A percentile compares a stretch with the other conserved stretches of the same genome.
Conservation (phyloP, 129 eudicot genomes). For the Rutidosis leptorrhynchoides region DNA sequence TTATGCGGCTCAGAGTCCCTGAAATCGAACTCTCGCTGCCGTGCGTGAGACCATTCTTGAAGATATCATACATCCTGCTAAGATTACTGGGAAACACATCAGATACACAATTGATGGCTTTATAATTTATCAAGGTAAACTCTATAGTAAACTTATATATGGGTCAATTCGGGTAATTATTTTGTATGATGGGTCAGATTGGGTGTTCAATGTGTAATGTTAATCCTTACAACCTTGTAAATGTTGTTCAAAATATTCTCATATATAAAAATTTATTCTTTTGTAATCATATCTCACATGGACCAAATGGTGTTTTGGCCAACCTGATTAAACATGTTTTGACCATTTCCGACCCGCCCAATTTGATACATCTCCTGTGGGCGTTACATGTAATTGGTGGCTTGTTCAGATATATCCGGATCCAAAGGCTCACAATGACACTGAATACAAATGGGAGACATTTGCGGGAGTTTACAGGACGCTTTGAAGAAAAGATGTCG, state of each 20-base stretch:
- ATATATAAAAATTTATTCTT: too few relatives aligned
- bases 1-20: slow-evolving; percentile 62
- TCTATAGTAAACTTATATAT: not conserved
- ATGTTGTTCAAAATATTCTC: not conserved
- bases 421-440: slow-evolving; percentile 70
- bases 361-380: not conserved
- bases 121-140: slow-evolving; percentile 63
- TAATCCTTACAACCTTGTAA: not conserved
- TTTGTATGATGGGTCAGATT: not conserved
- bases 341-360: too few relatives aligned
- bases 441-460: slow-evolving; percentile 83
- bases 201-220: not conserved
- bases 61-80: slow-evolving; percentile 48
- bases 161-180: not conserved
- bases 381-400: not conserved
- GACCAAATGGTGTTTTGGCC: not conserved
- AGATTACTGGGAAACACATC: slow-evolving; percentile 34
- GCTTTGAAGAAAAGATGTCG: slow-evolving; percentile 78
- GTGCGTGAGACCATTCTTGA: slow-evolving; percentile 74
- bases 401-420: slow-evolving; percentile 54
- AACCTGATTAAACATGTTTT: not conserved
- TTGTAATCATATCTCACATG: not conserved
- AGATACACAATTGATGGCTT: slow-evolving; percentile 55
- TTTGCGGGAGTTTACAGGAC: slow-evolving; percentile 74
- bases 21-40: slow-evolving; percentile 61